phyloP scores from a whole-genome alignment of 2,329 filamentous ascomycete species.

The Trichoderma sp. region DNA sequence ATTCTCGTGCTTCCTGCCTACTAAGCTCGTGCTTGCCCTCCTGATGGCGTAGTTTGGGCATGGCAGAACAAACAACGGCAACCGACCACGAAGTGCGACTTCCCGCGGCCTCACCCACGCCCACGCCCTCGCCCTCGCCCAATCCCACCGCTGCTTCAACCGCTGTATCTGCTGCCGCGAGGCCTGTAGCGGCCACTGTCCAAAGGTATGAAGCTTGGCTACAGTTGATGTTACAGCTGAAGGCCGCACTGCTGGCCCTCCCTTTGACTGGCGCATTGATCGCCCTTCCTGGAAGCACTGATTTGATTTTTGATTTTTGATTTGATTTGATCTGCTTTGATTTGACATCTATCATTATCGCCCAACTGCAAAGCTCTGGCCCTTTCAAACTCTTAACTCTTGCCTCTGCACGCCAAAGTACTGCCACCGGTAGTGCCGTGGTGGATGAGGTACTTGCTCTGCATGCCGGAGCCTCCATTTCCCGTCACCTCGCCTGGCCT shows the following conservation, averaged over 20 bases:
- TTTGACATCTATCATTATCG: background rate
- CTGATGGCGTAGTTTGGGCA: slow-evolving; percentile 66
- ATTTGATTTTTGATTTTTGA: background rate
- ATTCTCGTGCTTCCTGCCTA: slow-evolving; percentile 17
- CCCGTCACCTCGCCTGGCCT: background rate
- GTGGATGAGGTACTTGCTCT: slow-evolving; percentile 17
- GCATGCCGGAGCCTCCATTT: background rate
- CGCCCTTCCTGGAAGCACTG: background rate
- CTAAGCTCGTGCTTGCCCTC: slow-evolving; percentile 43
- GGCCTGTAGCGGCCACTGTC: slow-evolving; percentile 26
- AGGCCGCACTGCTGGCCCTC: background rate
- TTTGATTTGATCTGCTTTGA: background rate
- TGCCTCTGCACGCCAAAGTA: background rate
- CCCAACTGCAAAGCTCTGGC: slow-evolving; percentile 5
- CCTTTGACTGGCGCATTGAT: background rate
- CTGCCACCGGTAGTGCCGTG: slow-evolving; percentile 2
- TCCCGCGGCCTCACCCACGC: slow-evolving; percentile 43
- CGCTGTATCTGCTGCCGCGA: slow-evolving; percentile 26
- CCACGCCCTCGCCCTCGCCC: slow-evolving; percentile 38
- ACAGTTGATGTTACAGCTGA: background rate
- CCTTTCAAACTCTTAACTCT: slow-evolving; percentile 20
- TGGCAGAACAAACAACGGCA: slow-evolving; percentile 64
- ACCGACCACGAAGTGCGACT: slow-evolving; percentile 59
- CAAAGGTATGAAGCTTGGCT: slow-evolving; percentile 28
- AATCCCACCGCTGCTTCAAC: slow-evolving; percentile 26